phyloP scores from a whole-genome alignment of 495 filamentous ascomycete species.

The Daldinia bambusicola region DNA sequence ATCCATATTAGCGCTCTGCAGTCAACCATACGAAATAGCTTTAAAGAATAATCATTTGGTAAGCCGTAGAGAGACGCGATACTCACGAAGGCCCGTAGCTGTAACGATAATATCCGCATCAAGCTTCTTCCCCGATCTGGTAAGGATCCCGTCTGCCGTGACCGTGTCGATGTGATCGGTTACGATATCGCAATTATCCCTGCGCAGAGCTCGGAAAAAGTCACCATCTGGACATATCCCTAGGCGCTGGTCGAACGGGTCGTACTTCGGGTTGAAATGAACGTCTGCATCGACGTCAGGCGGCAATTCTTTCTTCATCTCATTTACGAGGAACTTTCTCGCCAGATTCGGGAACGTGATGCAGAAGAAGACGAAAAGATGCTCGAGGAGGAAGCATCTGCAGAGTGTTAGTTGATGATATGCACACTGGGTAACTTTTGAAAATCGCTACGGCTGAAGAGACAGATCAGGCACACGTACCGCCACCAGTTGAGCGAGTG shows the following conservation, averaged over 20 bases:
- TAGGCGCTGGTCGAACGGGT: constrained; percentile 77
- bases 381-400: constrained; percentile 40
- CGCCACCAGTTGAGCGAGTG: constrained; percentile 50
- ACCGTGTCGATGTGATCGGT: constrained; percentile 75
- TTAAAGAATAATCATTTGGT: background rate
- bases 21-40: background rate
- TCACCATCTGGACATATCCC: constrained; percentile 77
- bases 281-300: constrained; percentile 65
- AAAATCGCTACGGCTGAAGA: background rate
- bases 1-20: constrained; percentile 1
- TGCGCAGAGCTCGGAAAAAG: constrained; percentile 71
- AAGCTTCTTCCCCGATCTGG: constrained; percentile 65
- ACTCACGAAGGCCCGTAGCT: constrained; percentile 70
- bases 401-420: background rate
- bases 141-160: constrained; percentile 65
- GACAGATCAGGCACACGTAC: constrained; percentile 37
- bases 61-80: background rate
- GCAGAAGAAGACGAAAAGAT: constrained; percentile 45
- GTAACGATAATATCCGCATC: constrained; percentile 79
- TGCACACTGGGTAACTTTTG: background rate
- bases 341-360: constrained; percentile 63
- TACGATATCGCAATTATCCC: constrained; percentile 68
- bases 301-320: constrained; percentile 65
- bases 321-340: constrained; percentile 57
- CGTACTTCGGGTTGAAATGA: constrained; percentile 77